phyloP scores from a whole-genome alignment of 352 stramenopile species.

The Pythium pyrilobum region DNA sequence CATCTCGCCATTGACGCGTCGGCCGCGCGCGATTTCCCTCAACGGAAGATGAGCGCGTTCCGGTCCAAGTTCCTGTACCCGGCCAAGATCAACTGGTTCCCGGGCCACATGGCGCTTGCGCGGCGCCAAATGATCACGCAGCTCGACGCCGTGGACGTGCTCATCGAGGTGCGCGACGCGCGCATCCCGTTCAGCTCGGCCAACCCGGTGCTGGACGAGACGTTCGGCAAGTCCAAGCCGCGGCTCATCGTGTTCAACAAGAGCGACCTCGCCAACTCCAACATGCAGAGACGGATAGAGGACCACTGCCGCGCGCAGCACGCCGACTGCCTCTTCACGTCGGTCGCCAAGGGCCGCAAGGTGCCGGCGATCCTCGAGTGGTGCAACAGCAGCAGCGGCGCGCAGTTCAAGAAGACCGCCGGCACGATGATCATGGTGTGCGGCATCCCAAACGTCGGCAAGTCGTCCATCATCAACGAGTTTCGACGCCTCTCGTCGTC shows the following conservation, averaged over 20 bases:
- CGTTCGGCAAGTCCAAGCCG: slow-evolving; percentile 72
- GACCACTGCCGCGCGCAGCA: slow-evolving; percentile 41
- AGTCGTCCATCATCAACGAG: slow-evolving; percentile 88
- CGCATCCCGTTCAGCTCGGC: slow-evolving; percentile 80
- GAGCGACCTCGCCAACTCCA: slow-evolving; percentile 80
- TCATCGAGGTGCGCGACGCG: slow-evolving; percentile 82
- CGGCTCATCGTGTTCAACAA: slow-evolving; percentile 87
- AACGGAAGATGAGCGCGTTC: slow-evolving; percentile 51
- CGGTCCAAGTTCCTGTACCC: slow-evolving; percentile 73
- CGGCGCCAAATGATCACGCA: slow-evolving; percentile 76
- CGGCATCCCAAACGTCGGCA: slow-evolving; percentile 89
- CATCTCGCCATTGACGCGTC: neutral
- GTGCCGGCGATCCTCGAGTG: slow-evolving; percentile 73
- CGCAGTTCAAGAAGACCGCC: slow-evolving; percentile 82
- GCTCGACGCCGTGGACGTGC: slow-evolving; percentile 73
- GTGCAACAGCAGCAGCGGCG: slow-evolving; percentile 66
- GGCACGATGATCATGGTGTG: slow-evolving; percentile 87
- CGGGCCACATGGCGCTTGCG: slow-evolving; percentile 81
- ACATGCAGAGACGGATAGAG: slow-evolving; percentile 76
- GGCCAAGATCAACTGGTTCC: slow-evolving; percentile 86
- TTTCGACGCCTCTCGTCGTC: slow-evolving; percentile 71
- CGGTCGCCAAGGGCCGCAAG: slow-evolving; percentile 69
- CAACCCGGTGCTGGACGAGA: slow-evolving; percentile 74
- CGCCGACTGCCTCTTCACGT: slow-evolving; percentile 72
- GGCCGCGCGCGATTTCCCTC: neutral